A percentile compares a stretch with the other conserved stretches of the same genome.
phyloP scores from a whole-genome alignment of 192 early-diverging fungal genomes.

The Umbelopsis sp. region DNA sequence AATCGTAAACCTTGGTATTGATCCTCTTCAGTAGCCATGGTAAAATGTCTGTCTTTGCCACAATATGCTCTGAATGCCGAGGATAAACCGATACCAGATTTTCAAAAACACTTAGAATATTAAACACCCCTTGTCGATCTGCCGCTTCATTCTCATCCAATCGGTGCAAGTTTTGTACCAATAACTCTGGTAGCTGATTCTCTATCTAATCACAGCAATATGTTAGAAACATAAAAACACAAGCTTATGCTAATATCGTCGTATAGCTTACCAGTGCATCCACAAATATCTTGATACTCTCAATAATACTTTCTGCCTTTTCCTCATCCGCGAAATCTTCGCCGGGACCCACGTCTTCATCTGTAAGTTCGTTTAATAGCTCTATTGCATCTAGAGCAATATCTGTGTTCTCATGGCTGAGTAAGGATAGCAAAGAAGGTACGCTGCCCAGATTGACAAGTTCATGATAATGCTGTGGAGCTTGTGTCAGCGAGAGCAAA shows the following conservation, averaged over 20 bases:
- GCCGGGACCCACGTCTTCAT: slow-evolving; percentile 77
- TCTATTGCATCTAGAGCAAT: slow-evolving; percentile 85
- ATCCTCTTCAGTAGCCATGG: slow-evolving; percentile 78
- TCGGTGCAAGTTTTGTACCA: slow-evolving; percentile 80
- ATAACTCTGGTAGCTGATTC: slow-evolving; percentile 69
- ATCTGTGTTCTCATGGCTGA: slow-evolving; percentile 95
- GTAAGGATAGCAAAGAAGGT: slow-evolving; percentile 67
- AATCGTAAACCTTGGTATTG: slow-evolving; percentile 65
- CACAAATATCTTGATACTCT: slow-evolving; percentile 70
- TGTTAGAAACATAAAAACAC: neutral
- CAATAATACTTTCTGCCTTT: slow-evolving; percentile 54
- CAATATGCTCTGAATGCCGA: slow-evolving; percentile 63
- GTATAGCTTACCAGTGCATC: slow-evolving; percentile 55
- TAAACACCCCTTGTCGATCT: slow-evolving; percentile 87
- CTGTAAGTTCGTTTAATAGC: slow-evolving; percentile 88
- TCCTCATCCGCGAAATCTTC: slow-evolving; percentile 62
- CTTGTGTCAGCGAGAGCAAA: slow-evolving; percentile 74
- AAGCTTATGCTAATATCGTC: neutral
- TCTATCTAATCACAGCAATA: slow-evolving; percentile 38
- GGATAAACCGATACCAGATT: slow-evolving; percentile 83
- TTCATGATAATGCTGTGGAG: slow-evolving; percentile 76
- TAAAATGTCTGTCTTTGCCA: slow-evolving; percentile 65
- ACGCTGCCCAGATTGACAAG: slow-evolving; percentile 72
- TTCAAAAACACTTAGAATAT: slow-evolving; percentile 82
- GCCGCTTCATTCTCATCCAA: slow-evolving; percentile 77